Evolutionary conservation across 805 yeast species (phyloP), one percentile per base, ranked within the genome.

Genomic region (Nakazawaea ishiwadae): DNA sequence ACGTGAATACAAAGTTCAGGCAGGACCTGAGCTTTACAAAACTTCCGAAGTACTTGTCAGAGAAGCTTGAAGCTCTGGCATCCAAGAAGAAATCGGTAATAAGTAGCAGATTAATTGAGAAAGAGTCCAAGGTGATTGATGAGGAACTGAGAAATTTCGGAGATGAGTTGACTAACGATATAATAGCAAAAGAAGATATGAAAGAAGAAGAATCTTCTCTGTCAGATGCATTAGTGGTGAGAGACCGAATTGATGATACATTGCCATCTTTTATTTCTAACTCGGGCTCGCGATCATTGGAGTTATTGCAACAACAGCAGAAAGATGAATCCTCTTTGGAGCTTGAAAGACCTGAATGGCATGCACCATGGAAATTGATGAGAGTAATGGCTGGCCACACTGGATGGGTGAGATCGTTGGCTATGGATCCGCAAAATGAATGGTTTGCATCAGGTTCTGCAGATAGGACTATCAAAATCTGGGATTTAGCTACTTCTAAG

Each of bases 371-470:
- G 96, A 75, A 77, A 50, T 68, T 86, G 5, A 70, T 68, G 55
- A 69, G 83, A 43, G 88, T 91, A 3, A 69, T 91, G 1, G 78
- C 85, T 1, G 98, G 98, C 3, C 99, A 93, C 58, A 71, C 76
- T 30, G 99, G 99, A 0, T 90, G 97, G 90, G 88, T 93, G 1
- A 71, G 95, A 35, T 73, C 86, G n/a, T 65, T 89, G 3, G 71
- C 82, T 6, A 75, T 85, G 15, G 98, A 93, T 46, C 96, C 96
- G 1, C 83, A 83, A 24, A 89, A 89, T 57, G 75, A 81, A 49
- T 93, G 93, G 87, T 91, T 87, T 63, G 95, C 83, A 6, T 81
- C 96, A 0, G 99, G 98, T 0, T 81, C 95, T 3, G 76, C 84
- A 4, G 99, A 93, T 55, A 69, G 87, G 3, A 85, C 95, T 0